These are phyloP conservation scores for Mycena olivaceomarginata DNA, from an alignment of 768 basidiomycete species.

Conservation along the genomic window DNA sequence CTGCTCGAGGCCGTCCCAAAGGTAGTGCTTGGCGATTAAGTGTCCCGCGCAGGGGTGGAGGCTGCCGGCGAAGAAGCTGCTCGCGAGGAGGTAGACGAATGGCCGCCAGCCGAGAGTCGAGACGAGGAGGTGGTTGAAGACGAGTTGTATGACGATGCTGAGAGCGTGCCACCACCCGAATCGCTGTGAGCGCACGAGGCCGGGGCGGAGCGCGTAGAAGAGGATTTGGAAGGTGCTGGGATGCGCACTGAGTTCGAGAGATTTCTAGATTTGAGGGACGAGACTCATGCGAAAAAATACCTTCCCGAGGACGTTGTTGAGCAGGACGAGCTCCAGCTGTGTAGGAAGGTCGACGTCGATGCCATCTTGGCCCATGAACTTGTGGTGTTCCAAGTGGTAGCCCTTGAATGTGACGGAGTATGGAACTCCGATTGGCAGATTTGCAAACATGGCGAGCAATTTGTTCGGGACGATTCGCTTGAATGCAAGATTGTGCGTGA, in stretches of 20 bases:
- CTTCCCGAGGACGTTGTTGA: slow-evolving; percentile 98
- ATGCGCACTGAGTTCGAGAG: neutral
- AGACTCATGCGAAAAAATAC: slow-evolving; percentile 95
- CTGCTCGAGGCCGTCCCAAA: slow-evolving; percentile 94
- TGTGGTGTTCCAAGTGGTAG: slow-evolving; percentile 98
- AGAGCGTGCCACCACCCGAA: slow-evolving; percentile 90
- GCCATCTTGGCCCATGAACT: slow-evolving; percentile 95
- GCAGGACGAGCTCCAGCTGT: slow-evolving; percentile 84
- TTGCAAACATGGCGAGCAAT: slow-evolving; percentile 91
- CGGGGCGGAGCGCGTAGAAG: slow-evolving; percentile 97
- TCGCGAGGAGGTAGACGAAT: slow-evolving; percentile 89
- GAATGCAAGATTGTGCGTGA: slow-evolving; percentile 98
- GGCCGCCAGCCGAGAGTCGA: slow-evolving; percentile 63
- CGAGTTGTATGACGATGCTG: slow-evolving; percentile 83
- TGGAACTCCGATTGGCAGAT: slow-evolving; percentile 95
- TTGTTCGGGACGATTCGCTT: slow-evolving; percentile 89
- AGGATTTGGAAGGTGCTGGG: slow-evolving; percentile 96
- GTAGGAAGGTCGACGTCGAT: slow-evolving; percentile 98
- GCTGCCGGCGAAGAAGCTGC: slow-evolving; percentile 97
- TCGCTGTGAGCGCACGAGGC: slow-evolving; percentile 90
- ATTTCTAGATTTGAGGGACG: neutral
- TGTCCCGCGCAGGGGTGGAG: slow-evolving; percentile 97
- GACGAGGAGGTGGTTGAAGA: slow-evolving; percentile 84
- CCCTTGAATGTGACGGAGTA: slow-evolving; percentile 99
- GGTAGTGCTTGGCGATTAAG: slow-evolving; percentile 98